Conservation (phyloP, 495 filamentous ascomycete genomes). For the Penicillium bialowiezense region DNA sequence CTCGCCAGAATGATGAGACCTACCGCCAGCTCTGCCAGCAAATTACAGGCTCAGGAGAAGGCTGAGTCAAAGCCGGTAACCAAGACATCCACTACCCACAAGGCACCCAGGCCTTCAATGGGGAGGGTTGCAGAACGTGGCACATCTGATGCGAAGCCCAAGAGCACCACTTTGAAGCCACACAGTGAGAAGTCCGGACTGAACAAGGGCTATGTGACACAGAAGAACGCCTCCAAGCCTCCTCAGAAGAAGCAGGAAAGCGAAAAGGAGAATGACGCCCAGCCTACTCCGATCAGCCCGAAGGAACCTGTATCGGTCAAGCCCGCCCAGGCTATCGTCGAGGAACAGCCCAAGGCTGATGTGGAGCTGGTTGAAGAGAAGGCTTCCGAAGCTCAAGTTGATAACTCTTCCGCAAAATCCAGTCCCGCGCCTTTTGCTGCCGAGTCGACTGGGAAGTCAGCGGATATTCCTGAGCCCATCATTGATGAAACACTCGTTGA, state of each 20-base stretch:
- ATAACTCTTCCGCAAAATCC: constrained; percentile 1
- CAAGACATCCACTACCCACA: constrained; percentile 24
- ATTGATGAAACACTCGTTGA: constrained; percentile 6
- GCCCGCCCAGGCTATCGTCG: not conserved
- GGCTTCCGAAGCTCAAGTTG: not conserved
- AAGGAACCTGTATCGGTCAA: constrained; percentile 11
- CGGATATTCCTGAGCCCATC: constrained; percentile 7
- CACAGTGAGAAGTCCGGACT: constrained; percentile 19
- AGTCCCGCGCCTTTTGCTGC: no score
- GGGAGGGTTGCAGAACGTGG: constrained; percentile 20
- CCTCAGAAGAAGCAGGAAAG: constrained; percentile 12
- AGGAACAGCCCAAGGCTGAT: constrained; percentile 8
- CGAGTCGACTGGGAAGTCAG: constrained; percentile 3
- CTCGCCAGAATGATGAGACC: constrained; percentile 92
- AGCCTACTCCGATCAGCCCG: constrained; percentile 2
- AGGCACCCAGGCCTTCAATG: constrained; percentile 13
- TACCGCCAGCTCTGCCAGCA: constrained; percentile 74
- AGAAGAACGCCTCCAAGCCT: constrained; percentile 12
- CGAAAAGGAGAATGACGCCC: constrained; percentile 25
- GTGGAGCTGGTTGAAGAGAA: not conserved
- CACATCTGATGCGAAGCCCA: constrained; percentile 21
- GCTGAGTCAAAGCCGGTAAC: constrained; percentile 43
- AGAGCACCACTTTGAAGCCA: constrained; percentile 15
- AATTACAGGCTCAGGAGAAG: constrained; percentile 72
- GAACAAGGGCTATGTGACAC: constrained; percentile 7